phyloP scores from a whole-genome alignment of 1,139 yeast species.

The Ashbya aceris region DNA sequence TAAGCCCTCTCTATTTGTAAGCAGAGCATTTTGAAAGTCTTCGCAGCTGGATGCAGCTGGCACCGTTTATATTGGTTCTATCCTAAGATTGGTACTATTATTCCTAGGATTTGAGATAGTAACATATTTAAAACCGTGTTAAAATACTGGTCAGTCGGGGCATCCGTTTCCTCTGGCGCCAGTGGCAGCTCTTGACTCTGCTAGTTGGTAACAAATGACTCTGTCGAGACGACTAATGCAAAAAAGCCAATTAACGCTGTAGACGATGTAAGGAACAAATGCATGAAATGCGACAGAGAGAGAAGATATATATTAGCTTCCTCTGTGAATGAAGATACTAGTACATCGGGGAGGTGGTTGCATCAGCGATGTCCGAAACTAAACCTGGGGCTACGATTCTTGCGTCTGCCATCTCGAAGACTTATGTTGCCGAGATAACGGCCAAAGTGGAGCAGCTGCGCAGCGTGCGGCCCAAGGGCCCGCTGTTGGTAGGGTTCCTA shows the following conservation, averaged over 20 bases:
- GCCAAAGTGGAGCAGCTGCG: conserved; percentile 43
- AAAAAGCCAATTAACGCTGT: not conserved
- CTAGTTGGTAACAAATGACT: too few relatives aligned
- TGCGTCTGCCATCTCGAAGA: conserved; percentile 81
- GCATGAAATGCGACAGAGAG: not conserved
- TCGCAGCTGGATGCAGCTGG: too few relatives aligned
- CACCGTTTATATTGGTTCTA: too few relatives aligned
- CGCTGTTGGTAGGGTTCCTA: conserved; percentile 78
- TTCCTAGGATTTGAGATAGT: too few relatives aligned
- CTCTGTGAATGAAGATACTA: not conserved
- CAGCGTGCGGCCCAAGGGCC: conserved; percentile 33
- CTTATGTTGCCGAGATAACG: conserved; percentile 63
- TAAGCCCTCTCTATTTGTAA: too few relatives aligned
- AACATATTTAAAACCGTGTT: too few relatives aligned
- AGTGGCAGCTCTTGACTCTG: too few relatives aligned
- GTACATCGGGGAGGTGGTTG: not conserved
- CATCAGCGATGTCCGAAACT: conserved; percentile 7
- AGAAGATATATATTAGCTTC: not conserved
- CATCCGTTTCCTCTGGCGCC: too few relatives aligned
- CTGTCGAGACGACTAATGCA: too few relatives aligned
- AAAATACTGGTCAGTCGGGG: too few relatives aligned
- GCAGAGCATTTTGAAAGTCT: too few relatives aligned
- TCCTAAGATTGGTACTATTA: too few relatives aligned
- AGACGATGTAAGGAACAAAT: not conserved
- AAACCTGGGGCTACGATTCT: conserved; percentile 67